phyloP scores from a whole-genome alignment of 1,284 basidiomycete genomes.

The Filobasidium uniguttulatum region DNA sequence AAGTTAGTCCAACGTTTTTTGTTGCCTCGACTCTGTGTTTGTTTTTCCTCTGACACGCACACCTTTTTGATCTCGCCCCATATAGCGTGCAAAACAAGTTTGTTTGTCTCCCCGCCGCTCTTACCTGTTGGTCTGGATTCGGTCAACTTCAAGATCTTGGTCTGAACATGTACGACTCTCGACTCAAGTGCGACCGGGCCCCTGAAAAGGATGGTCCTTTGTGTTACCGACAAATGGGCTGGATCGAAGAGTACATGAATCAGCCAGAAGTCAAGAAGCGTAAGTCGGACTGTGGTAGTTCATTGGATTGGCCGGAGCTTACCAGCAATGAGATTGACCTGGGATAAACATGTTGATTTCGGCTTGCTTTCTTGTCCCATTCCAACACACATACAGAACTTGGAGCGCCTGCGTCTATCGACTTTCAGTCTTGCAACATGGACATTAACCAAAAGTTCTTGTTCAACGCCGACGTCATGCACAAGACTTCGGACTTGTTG shows the following conservation, averaged over 20 bases:
- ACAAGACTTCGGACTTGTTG: constrained; percentile 58
- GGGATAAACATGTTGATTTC: neutral
- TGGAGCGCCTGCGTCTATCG: constrained; percentile 49
- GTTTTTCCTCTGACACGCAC: neutral
- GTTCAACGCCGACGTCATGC: constrained; percentile 61
- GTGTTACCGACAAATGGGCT: constrained; percentile 63
- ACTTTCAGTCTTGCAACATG: constrained; percentile 50
- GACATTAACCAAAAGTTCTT: constrained; percentile 40
- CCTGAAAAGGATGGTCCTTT: constrained; percentile 45
- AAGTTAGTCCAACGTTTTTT: constrained; percentile 18
- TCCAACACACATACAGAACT: constrained; percentile 43
- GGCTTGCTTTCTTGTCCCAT: neutral
- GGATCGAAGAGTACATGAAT: constrained; percentile 70
- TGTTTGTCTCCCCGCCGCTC: constrained; percentile 44
- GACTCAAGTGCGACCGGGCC: constrained; percentile 53
- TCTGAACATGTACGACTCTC: constrained; percentile 60
- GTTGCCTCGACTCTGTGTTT: neutral
- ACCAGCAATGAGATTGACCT: no score
- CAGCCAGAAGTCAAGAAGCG: constrained; percentile 50
- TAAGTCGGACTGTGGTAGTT: constrained; percentile 13
- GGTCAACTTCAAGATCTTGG: constrained; percentile 41
- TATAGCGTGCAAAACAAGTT: constrained; percentile 34
- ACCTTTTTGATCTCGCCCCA: neutral
- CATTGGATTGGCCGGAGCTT: no score
- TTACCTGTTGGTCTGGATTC: constrained; percentile 41